Evolutionary conservation across 2,329 filamentous ascomycete species (phyloP), one percentile per base, ranked within the genome.

Genomic region (Fusarium abutilonis): DNA sequence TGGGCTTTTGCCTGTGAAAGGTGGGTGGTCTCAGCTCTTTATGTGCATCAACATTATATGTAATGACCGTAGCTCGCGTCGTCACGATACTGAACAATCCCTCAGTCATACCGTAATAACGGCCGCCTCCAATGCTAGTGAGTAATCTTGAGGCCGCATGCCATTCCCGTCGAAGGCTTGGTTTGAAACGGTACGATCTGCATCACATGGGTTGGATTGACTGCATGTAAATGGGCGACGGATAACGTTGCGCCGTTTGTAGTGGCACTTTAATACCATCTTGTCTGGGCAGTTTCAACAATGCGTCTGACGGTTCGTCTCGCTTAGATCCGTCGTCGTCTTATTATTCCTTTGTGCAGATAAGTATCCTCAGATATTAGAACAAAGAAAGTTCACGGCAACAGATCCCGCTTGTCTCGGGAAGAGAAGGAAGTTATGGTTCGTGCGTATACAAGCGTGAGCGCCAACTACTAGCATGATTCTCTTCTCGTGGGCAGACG

Each of bases 11-110:
- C 32, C 8, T 26, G 6, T 26, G 23, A 26, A 54, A 58, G 43
- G 43, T 46, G 45, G 44, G 53, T 61, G 62, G 67, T 67, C 69
- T 65, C 60, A 67, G 67, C 69, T 68, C 47, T 44, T 42, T 29
- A 4, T 29, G 6, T 26, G 8, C 11, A 29, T 29, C 28, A 10
- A 13, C 9, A 29, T 9, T 10, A 21, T 45, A 34, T 29, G 38
- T 43, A 36, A 47, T 31, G 32, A 56, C 32, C 31, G 60, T 47
- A 52, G 19, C 50, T 52, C 28, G 52, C 41, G 42, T 43, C 54
- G 42, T 43, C 54, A 51, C 39, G 43, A 41, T 51, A 10, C 31
- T 35, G 47, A 44, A 43, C 52, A 60, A 60, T 21, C 47, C 34
- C 36, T 50, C 56, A 39, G 61, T 34, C 55, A 56, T 38, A 29